These are phyloP conservation scores for Rhododendron ferrugineum DNA, from an alignment of 148 eudicot genomes.

Conservation along the genomic window DNA sequence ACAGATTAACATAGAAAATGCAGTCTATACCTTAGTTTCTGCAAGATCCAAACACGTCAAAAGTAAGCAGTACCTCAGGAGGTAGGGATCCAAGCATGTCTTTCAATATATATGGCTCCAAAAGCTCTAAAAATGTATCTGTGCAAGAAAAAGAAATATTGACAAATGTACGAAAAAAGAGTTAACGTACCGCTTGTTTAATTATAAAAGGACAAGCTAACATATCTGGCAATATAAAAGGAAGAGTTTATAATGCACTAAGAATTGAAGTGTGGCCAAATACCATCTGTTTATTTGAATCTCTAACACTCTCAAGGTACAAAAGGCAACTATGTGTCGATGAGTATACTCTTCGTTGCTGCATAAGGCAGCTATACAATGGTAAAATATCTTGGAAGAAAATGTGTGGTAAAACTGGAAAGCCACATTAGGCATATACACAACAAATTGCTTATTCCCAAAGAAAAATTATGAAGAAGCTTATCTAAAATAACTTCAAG, in stretches of 20 bases:
- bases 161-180: neutral
- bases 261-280: neutral
- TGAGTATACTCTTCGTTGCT: neutral
- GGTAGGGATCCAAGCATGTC: slow-evolving; percentile 97
- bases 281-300: neutral
- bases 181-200: neutral
- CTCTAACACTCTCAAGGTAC: neutral
- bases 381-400: neutral
- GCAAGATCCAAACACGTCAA: neutral
- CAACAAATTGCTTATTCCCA: neutral
- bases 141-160: slow-evolving; percentile 11
- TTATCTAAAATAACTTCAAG: neutral
- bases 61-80: slow-evolving; percentile 58
- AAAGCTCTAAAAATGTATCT: slow-evolving; percentile 97
- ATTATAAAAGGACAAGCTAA: neutral
- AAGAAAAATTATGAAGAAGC: neutral
- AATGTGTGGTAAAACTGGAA: neutral
- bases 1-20: neutral
- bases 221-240: neutral
- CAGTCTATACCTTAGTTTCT: neutral
- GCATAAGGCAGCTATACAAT: neutral
- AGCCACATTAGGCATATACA: neutral
- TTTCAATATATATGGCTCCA: slow-evolving; percentile 96
- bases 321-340: neutral
- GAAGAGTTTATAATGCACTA: neutral